Evolutionary conservation across 2,329 filamentous ascomycete genomes (phyloP).

Genomic region (Ophiostoma fasciatum): DNA sequence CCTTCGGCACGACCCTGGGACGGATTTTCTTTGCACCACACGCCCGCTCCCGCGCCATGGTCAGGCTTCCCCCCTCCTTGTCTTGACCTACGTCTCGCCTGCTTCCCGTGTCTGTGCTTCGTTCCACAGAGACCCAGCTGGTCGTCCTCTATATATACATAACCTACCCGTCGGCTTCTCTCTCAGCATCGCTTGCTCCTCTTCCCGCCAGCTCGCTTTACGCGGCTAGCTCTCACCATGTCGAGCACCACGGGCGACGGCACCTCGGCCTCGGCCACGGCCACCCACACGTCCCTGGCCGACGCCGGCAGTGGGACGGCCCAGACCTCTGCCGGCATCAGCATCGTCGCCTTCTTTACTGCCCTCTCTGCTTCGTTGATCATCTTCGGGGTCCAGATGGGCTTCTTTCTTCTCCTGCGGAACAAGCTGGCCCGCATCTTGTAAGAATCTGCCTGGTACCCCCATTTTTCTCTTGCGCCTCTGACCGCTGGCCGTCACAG

Average conservation of each 20-base stretch:
- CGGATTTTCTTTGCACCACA: no score
- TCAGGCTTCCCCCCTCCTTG: no score
- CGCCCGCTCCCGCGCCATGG: no score
- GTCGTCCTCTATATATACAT: no score
- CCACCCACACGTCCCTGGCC: not conserved
- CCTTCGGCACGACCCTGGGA: no score
- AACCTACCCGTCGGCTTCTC: not conserved
- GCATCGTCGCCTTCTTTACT: conserved; percentile 44
- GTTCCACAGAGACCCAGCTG: no score
- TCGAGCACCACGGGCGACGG: conserved; percentile 6
- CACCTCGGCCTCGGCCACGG: conserved; percentile 5
- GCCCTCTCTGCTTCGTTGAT: conserved; percentile 47
- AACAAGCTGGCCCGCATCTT: conserved; percentile 73
- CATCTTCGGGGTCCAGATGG: conserved; percentile 48
- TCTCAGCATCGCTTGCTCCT: not conserved
- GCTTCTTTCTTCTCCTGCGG: conserved; percentile 62
- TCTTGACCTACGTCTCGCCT: no score
- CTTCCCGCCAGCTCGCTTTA: not conserved
- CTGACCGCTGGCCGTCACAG: conserved; percentile 23
- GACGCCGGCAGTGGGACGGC: conserved; percentile 9
- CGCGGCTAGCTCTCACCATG: conserved; percentile 2
- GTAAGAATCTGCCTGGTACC: conserved; percentile 35
- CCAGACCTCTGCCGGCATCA: conserved; percentile 25
- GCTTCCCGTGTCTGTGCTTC: no score
- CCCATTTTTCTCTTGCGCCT: no score